Conservation (phyloP, 1,139 yeast genomes). For the Lodderomyces jiufengensis region DNA sequence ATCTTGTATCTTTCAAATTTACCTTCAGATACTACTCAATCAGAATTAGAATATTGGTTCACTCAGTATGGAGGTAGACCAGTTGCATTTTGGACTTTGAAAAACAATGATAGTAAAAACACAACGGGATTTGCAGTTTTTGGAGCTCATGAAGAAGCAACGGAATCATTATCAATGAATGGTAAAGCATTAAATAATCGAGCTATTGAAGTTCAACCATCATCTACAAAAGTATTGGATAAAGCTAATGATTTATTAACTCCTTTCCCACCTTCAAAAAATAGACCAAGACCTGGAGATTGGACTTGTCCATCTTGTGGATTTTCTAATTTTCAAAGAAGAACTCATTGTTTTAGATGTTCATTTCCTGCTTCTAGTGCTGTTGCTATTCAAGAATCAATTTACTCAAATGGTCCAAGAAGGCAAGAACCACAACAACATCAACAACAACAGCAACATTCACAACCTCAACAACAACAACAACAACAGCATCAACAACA, state of each 20-base stretch:
- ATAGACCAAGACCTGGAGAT: constrained; percentile 94
- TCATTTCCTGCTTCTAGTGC: constrained; percentile 82
- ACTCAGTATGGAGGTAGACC: constrained; percentile 85
- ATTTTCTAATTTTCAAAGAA: constrained; percentile 88
- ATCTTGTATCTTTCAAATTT: constrained; percentile 75
- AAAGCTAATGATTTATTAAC: constrained; percentile 76
- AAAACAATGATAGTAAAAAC: constrained; percentile 39
- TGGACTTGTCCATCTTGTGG: constrained; percentile 98
- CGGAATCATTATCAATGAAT: constrained; percentile 70
- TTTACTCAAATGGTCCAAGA: constrained; percentile 16
- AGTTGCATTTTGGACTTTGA: constrained; percentile 84
- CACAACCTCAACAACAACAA: constrained; percentile 7
- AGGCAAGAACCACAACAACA: constrained; percentile 5
- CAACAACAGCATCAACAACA: constrained; percentile 8
- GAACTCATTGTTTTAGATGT: constrained; percentile 93
- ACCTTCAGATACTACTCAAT: constrained; percentile 83
- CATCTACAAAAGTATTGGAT: constrained; percentile 72
- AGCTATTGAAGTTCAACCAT: constrained; percentile 82
- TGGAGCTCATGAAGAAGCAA: constrained; percentile 81
- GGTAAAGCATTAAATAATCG: constrained; percentile 76
- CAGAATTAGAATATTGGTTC: constrained; percentile 90
- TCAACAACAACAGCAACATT: constrained; percentile 4
- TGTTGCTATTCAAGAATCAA: constrained; percentile 55
- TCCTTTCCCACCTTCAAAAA: constrained; percentile 85
- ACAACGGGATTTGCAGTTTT: constrained; percentile 82